Evolutionary conservation across 2,329 filamentous ascomycete genomes (phyloP).

Genomic region (Fusarium tricinctum): DNA sequence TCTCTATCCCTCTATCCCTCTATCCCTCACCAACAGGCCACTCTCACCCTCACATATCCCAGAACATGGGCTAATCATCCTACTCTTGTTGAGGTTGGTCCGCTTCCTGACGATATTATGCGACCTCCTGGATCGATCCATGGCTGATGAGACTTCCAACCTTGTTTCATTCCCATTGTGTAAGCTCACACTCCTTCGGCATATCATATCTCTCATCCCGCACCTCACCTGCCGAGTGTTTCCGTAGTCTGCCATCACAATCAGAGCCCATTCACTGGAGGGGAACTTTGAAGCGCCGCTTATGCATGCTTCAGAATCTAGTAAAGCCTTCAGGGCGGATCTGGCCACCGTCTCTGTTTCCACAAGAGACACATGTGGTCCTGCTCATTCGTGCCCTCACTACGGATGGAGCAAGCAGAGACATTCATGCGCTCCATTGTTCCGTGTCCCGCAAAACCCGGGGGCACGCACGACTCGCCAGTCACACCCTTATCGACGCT

Average conservation of each 20-base stretch:
- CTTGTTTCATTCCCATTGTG: constrained; percentile 31
- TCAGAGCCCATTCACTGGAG: constrained; percentile 17
- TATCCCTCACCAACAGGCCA: constrained; percentile 26
- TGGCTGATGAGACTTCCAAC: constrained; percentile 38
- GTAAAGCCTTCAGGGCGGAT: constrained; percentile 40
- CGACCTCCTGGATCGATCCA: constrained; percentile 31
- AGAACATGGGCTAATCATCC: constrained; percentile 22
- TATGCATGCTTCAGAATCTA: constrained; percentile 51
- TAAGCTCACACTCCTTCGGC: constrained; percentile 19
- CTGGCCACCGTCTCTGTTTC: constrained; percentile 42
- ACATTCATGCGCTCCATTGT: constrained; percentile 39
- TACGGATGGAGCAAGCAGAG: constrained; percentile 31
- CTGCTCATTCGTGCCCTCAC: constrained; percentile 46
- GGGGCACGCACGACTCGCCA: constrained; percentile 35
- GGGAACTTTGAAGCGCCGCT: constrained; percentile 45
- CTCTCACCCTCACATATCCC: constrained; percentile 22
- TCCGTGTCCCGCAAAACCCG: constrained; percentile 31
- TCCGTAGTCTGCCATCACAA: constrained; percentile 35
- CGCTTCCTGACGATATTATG: constrained; percentile 31
- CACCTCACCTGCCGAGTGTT: constrained; percentile 29
- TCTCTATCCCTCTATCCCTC: too few relatives aligned
- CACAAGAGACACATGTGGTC: constrained; percentile 34
- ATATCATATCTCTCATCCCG: constrained; percentile 19
- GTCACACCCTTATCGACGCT: constrained; percentile 38
- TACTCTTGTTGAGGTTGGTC: constrained; percentile 29